Evolutionary conservation across 495 filamentous ascomycete species (phyloP), one percentile per base, ranked within the genome.

Genomic region (Letharia lupina): DNA sequence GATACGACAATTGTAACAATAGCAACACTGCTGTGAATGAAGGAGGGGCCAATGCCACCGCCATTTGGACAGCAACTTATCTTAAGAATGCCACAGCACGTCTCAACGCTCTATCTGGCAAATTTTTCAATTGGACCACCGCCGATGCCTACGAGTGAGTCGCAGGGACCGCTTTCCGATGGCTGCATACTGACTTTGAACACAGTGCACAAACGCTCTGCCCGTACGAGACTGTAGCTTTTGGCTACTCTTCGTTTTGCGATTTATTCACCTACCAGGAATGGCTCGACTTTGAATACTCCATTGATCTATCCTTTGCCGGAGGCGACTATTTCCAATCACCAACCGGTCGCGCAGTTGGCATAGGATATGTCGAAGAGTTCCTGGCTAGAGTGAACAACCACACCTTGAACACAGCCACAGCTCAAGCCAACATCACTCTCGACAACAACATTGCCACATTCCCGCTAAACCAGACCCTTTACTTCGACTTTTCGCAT

Each of bases 291-390:
- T 85, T 80, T 66, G 81, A 79, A 54, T 85, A 84, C 72, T 75
- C 78, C 35, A 68, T 85, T 42, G 87, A 89, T 66, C 73, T 89
- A 40, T 73, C 75, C 41, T 90, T 86, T 75, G 81, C 83, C 62
- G 84, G 85, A 54, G 75, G 81, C 66, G 77, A 79, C 59, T 81
- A 74, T 65, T 87, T 83, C 70, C 83, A 82, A n/a, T 85, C 83
- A 4, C 82, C 85, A 1, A 80, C 78, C 9, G 86, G 84, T 37
- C 78, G 86, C 11, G 87, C 86, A 15, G 78, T 85, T 35, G 86
- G 85, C 2, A 82, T 87, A 52, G 86, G 85, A 47, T 89, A 85
- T 65, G 81, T 87, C 16, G 75, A 85, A 61, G 86, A 89, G 74
- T 78, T 87, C 47, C 73, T 84, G 3, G 86, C 84, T 9, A 78